A percentile compares a stretch with the other conserved stretches of the same genome.
phyloP scores from a whole-genome alignment of 805 yeast genomes.

The Nakazawaea populi region DNA sequence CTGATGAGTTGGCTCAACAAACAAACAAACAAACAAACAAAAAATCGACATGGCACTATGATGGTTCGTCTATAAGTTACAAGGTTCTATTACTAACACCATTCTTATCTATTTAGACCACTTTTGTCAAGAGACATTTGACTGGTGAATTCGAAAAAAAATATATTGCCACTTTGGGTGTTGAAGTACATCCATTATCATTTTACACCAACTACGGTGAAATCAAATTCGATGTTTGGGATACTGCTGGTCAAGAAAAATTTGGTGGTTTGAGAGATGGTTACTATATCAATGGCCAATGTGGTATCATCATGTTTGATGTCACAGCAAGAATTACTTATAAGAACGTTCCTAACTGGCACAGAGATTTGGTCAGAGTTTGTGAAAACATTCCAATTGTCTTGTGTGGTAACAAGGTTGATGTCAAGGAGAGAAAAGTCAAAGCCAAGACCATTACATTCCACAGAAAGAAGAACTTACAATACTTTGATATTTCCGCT shows the following conservation, averaged over 20 bases:
- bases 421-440: slow-evolving; percentile 99
- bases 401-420: slow-evolving; percentile 98
- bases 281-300: slow-evolving; percentile 98
- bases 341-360: slow-evolving; percentile 99
- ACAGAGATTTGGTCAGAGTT: slow-evolving; percentile 98
- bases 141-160: slow-evolving; percentile 99
- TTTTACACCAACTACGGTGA: slow-evolving; percentile 99
- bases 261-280: slow-evolving; percentile 99
- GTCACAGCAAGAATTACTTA: slow-evolving; percentile 99
- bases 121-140: slow-evolving; percentile 98
- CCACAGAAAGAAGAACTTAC: slow-evolving; percentile 99
- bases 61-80: too few relatives aligned
- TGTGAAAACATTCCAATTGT: slow-evolving; percentile 99
- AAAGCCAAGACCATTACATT: slow-evolving; percentile 99
- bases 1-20: too few relatives aligned
- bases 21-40: too few relatives aligned
- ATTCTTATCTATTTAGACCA: slow-evolving; percentile 49
- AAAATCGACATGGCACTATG: too few relatives aligned
- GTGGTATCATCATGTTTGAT: slow-evolving; percentile 99
- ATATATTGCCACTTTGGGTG: slow-evolving; percentile 98
- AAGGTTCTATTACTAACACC: background rate
- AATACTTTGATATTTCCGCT: slow-evolving; percentile 99
- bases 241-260: slow-evolving; percentile 99
- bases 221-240: slow-evolving; percentile 99
- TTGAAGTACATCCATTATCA: slow-evolving; percentile 97